phyloP scores from a whole-genome alignment of 2,329 filamentous ascomycete species.

The Alternaria consortialis region DNA sequence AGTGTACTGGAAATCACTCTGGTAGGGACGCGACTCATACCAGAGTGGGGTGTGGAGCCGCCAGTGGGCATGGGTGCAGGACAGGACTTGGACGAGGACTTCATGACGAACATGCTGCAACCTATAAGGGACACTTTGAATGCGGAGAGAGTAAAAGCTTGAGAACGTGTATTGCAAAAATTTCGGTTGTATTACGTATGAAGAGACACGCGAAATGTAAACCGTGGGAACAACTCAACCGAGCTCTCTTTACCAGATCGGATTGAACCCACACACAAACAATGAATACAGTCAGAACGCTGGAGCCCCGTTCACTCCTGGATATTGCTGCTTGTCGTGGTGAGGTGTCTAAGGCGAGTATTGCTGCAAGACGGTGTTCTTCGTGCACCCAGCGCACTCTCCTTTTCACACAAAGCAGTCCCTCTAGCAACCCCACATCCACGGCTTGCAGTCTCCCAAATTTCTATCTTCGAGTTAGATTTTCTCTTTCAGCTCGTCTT shows the following conservation, averaged over 20 bases:
- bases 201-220: neutral
- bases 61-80: slow-evolving; percentile 34
- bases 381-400: neutral
- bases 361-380: neutral
- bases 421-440: neutral
- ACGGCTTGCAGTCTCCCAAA: neutral
- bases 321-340: neutral
- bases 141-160: slow-evolving; percentile 28
- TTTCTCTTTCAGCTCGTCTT: too few relatives aligned
- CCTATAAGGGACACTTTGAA: slow-evolving; percentile 33
- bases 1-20: slow-evolving; percentile 35
- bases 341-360: neutral
- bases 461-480: neutral
- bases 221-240: neutral
- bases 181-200: neutral
- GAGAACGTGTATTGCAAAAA: neutral
- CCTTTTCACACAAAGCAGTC: neutral
- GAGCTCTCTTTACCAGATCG: neutral
- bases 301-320: neutral
- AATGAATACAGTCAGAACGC: neutral
- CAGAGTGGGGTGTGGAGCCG: slow-evolving; percentile 40
- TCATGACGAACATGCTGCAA: slow-evolving; percentile 28
- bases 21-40: slow-evolving; percentile 31
- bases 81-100: slow-evolving; percentile 23
- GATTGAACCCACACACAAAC: neutral